Conservation (phyloP, 441 rosid genomes). For the Populus hybrid region DNA sequence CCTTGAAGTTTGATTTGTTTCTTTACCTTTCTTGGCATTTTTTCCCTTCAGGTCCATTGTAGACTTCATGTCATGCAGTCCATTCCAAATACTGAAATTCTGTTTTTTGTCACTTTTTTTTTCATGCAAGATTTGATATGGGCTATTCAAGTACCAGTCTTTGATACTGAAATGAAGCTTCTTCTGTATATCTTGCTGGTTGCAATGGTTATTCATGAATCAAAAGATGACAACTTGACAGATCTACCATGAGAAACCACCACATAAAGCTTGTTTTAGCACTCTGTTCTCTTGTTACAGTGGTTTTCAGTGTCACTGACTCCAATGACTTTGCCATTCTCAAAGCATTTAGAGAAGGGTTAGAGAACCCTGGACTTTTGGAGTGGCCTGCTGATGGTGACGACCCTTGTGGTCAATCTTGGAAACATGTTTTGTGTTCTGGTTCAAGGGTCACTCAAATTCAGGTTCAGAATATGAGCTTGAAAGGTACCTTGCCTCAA, state of each 20-base stretch:
- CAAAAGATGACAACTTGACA: neutral
- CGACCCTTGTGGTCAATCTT: too few relatives aligned
- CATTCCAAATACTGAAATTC: neutral
- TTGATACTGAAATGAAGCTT: neutral
- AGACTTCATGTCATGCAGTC: neutral
- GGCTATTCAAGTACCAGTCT: neutral
- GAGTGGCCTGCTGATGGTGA: slow-evolving; percentile 43
- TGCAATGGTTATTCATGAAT: neutral
- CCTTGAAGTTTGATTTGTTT: neutral
- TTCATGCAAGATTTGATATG: neutral
- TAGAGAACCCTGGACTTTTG: slow-evolving; percentile 62
- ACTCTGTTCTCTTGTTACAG: slow-evolving; percentile 21
- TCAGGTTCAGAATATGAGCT: slow-evolving; percentile 52
- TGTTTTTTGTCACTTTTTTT: neutral
- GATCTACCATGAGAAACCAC: slow-evolving; percentile 7
- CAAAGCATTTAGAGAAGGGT: slow-evolving; percentile 51
- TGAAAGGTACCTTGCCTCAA: slow-evolving; percentile 60
- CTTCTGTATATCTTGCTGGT: neutral
- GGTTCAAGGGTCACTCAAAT: slow-evolving; percentile 53
- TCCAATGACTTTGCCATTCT: slow-evolving; percentile 50
- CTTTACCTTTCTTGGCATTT: neutral
- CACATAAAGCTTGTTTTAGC: slow-evolving; percentile 4
- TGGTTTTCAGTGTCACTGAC: slow-evolving; percentile 42
- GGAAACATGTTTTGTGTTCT: neutral
- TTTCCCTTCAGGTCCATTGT: neutral